Base-by-base conservation (phyloP, 257 asterid genomes). In the Paulownia fortunei region DNA sequence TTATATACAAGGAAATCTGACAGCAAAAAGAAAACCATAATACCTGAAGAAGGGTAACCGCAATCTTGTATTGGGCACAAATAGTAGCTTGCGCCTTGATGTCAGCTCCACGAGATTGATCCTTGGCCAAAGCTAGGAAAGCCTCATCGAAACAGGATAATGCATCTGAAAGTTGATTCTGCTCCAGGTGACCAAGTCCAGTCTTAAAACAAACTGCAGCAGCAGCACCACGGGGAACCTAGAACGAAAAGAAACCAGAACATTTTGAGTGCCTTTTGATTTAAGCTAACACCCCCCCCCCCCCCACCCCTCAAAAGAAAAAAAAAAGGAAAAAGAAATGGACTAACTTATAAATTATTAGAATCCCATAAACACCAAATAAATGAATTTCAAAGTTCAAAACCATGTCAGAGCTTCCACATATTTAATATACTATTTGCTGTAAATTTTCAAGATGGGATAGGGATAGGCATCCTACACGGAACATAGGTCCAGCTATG, bases 31-130 rank as follows among this genome's bases (percentile, higher is more conserved):
- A 80, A 67, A 55, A 78, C 34, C 32, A 77, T 27, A 63, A 63
- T 85, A 95, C 99, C 98, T 88, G 97, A 70, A 96, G 98, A 83
- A 96, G 96, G 81, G 99, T 92, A 72, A 96, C 99, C 4, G 98
- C 98, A 78, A 93, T 93, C 90, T 96, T 96, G 87, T 96, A 96
- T 76, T 96, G 99, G 77, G 99, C 99, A 84, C 98, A 93, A 78
- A 96, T 96, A 58, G 99, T 96, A 84, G 98, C 99, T 86, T 96
- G 99, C n/a, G 99, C 98, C 80, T 93, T 96, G 71, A 90, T 92
- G 84, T 93, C 99, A 78, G 91, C 98, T 85, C 97, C 99, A 65
- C 99, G 99, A 75, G 99, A 96, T 78, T 93, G 98, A 86, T 96
- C 99, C 87, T 96, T 96, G 64, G 99, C 99, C 80, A 96, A 83